Base-by-base conservation (phyloP, 2,329 filamentous ascomycete genomes). In the Aspergillus phoenicis region DNA sequence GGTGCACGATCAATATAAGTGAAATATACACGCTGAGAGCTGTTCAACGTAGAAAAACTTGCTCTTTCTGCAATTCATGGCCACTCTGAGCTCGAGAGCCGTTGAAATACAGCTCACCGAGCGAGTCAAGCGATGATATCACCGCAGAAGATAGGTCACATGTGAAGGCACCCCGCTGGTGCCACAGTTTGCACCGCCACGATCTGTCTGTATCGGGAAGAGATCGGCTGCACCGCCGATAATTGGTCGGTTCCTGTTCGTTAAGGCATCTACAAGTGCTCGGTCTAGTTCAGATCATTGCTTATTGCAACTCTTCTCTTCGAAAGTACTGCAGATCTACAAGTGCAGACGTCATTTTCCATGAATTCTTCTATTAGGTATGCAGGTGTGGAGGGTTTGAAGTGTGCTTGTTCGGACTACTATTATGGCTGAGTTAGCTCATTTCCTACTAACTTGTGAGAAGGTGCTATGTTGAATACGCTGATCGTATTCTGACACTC, bases 111-210 rank as follows among this genome's bases (percentile, higher is more conserved):
- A 22, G 22, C 10, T 22, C n/a, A 43, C 17, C 22, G 22, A 24
- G 15, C 38, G 8, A 30, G 26, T 30, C 52, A 33, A 13, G 22
- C 36, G 52, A 55, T 55, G 52, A 55, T 55, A 55, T 55, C 52
- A 55, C 52, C n/a, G 24, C 52, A 36, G 13, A 30, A 24, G 52
- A 55, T 38, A 38, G 17, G 52, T 55, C 52, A 55, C 52, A 55
- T 55, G 52, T 28, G 28, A 55, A 22, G n/a, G 20, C 41, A 52
- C 52, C 26, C 52, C 22, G 52, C 39, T 33, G 10, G 22, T 45
- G 52, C 52, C 52, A 55, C 52, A 15, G 33, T 22, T 13, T 45
- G 38, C 52, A 55, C 52, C 52, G 52, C 52, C 52, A 55, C 39
- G 6, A 11, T n/a, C n/a, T 17, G 41, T 33, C 47, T 28, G 24